These are phyloP conservation scores for Emergomyces africanus DNA, from an alignment of 2,329 filamentous ascomycete genomes.

Conservation along the genomic window DNA sequence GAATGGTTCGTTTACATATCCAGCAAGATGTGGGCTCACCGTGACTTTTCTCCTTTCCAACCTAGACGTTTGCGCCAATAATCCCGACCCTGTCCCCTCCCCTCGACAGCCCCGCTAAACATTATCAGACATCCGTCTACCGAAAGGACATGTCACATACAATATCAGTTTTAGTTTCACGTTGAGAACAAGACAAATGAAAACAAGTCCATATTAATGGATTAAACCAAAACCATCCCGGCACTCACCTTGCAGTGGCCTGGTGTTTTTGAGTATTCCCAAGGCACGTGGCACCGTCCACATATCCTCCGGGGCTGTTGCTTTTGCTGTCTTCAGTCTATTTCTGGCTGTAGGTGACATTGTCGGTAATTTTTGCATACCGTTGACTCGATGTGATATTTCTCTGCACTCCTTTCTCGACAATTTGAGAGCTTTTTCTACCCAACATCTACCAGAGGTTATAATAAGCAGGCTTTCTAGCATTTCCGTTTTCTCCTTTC, in stretches of 20 bases:
- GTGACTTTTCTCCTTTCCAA: slow-evolving; percentile 7
- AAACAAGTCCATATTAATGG: not conserved
- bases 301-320: not conserved
- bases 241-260: not conserved
- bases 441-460: not conserved
- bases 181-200: not conserved
- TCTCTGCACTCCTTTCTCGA: not conserved
- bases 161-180: not conserved
- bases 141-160: not conserved
- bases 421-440: not conserved
- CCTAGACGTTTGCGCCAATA: slow-evolving; percentile 10
- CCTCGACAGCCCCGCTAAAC: slow-evolving; percentile 5
- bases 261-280: not conserved
- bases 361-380: not conserved
- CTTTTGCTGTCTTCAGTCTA: not conserved
- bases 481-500: not conserved
- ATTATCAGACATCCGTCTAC: slow-evolving; percentile 8
- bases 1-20: not conserved
- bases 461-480: not conserved
- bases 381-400: not conserved
- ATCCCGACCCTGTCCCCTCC: slow-evolving; percentile 3
- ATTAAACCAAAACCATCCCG: not conserved
- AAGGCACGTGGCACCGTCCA: not conserved
- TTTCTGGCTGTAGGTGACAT: not conserved
- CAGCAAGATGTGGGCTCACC: slow-evolving; percentile 2